phyloP scores from a whole-genome alignment of 2,329 filamentous ascomycete genomes.

The Calonectria henricotiae region DNA sequence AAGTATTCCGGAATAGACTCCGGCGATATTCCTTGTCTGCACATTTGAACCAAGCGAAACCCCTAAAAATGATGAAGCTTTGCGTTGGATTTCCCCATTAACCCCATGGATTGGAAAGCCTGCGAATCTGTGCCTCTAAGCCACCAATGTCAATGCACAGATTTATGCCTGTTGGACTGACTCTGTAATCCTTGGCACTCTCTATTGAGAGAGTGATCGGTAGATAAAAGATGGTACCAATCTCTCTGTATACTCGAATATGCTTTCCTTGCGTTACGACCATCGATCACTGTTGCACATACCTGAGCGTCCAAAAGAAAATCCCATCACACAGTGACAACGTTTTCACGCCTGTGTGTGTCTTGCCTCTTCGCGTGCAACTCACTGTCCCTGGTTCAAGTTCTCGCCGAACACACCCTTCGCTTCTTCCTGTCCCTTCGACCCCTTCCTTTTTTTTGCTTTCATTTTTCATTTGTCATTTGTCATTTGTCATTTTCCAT shows the following conservation, averaged over 20 bases:
- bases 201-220: neutral
- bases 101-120: neutral
- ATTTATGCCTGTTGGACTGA: neutral
- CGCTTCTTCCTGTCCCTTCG: neutral
- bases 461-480: neutral
- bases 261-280: conserved; percentile 33
- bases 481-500: conserved; percentile 1
- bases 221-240: conserved; percentile 30
- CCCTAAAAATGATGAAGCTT: conserved; percentile 16
- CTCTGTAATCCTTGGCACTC: neutral
- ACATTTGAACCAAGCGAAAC: conserved; percentile 10
- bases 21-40: neutral
- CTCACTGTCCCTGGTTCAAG: conserved; percentile 33
- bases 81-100: neutral
- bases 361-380: conserved; percentile 41
- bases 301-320: conserved; percentile 30
- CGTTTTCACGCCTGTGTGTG: conserved; percentile 41
- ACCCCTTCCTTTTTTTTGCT: conserved; percentile 1
- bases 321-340: conserved; percentile 38
- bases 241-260: conserved; percentile 24
- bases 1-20: neutral
- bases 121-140: neutral
- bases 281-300: conserved; percentile 38
- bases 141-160: neutral
- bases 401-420: conserved; percentile 10